These are phyloP conservation scores for Raddia guianensis DNA, from an alignment of 176 grass and related monocot genomes.

Conservation along the genomic window DNA sequence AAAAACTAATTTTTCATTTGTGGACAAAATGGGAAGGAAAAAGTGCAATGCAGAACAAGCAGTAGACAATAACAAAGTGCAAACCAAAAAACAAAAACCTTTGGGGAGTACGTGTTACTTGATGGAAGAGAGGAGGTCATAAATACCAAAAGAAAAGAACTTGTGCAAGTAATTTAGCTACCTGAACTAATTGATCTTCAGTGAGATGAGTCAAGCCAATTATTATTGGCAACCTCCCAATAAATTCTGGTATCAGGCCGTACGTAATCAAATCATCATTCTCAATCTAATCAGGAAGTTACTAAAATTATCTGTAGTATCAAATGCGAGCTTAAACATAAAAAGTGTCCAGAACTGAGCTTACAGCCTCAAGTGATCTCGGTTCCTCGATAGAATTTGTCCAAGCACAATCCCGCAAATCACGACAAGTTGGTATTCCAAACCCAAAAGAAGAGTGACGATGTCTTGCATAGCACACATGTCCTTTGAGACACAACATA, in stretches of 20 bases:
- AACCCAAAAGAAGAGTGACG: slow-evolving; percentile 59
- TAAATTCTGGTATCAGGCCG: slow-evolving; percentile 72
- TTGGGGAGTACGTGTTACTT: neutral
- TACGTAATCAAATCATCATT: slow-evolving; percentile 68
- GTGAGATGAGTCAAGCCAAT: slow-evolving; percentile 49
- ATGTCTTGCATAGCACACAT: slow-evolving; percentile 47
- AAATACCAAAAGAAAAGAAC: slow-evolving; percentile 9
- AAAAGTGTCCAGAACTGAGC: slow-evolving; percentile 17
- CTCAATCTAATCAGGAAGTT: slow-evolving; percentile 49
- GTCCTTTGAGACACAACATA: slow-evolving; percentile 27
- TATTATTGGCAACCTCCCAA: slow-evolving; percentile 68
- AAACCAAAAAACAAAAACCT: slow-evolving; percentile 16
- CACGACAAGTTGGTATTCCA: slow-evolving; percentile 43
- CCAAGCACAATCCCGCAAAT: slow-evolving; percentile 40
- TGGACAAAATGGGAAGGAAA: neutral
- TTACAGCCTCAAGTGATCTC: slow-evolving; percentile 49
- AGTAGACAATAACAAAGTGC: neutral
- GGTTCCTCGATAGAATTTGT: slow-evolving; percentile 44
- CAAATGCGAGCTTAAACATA: neutral
- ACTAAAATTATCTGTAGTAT: slow-evolving; percentile 2
- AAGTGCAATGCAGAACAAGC: neutral
- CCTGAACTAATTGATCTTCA: slow-evolving; percentile 68
- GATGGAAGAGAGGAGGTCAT: neutral
- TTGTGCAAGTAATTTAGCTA: slow-evolving; percentile 15
- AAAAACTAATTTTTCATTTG: neutral